These are phyloP conservation scores for Aureobasidium lini DNA, from an alignment of 2,329 filamentous ascomycete genomes.

Conservation along the genomic window DNA sequence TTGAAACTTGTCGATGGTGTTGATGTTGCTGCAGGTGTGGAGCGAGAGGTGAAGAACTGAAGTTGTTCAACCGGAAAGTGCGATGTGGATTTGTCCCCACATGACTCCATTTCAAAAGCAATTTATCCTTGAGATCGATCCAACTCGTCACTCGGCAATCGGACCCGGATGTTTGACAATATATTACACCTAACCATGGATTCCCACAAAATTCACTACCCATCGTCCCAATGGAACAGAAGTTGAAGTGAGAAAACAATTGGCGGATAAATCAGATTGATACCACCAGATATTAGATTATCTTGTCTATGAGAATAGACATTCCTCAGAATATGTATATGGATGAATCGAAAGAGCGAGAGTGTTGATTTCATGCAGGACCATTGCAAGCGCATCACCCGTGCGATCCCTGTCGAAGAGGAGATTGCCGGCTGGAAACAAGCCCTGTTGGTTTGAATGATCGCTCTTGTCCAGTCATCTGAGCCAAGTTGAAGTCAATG, in stretches of 20 bases:
- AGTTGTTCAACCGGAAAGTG: not conserved
- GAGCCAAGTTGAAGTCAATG: slow-evolving; percentile 35
- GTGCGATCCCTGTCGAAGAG: not conserved
- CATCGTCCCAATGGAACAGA: too few relatives aligned
- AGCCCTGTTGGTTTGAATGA: not conserved
- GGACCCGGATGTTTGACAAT: not conserved
- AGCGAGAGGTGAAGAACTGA: not conserved
- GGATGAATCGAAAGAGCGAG: not conserved
- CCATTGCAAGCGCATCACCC: not conserved
- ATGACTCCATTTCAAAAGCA: not conserved
- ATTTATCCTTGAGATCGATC: not conserved
- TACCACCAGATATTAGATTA: not conserved
- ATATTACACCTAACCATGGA: not conserved
- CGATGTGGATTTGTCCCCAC: not conserved
- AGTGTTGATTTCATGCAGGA: not conserved
- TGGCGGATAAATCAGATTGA: not conserved
- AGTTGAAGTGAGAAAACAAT: not conserved
- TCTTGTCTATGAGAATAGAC: not conserved
- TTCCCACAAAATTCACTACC: not conserved
- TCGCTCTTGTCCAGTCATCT: not conserved
- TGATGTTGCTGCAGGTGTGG: not conserved
- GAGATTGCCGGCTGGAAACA: not conserved
- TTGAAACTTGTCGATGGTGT: not conserved
- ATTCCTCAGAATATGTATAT: not conserved
- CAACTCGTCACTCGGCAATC: not conserved